Conservation (phyloP, 805 yeast species). For the Candida namnaoensis region DNA sequence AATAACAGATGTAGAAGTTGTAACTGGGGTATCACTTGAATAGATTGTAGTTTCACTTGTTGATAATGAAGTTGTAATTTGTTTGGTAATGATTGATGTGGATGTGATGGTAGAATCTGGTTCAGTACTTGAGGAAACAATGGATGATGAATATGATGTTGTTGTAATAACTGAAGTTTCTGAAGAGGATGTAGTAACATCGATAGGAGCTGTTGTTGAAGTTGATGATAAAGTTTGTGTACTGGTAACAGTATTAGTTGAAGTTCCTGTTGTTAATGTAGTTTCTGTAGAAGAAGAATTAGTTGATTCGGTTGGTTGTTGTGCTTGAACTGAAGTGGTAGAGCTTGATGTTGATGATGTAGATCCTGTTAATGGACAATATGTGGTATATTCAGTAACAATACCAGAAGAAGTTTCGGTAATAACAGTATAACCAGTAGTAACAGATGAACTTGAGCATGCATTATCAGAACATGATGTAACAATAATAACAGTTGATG, state of each 20-base stretch:
- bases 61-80: background rate
- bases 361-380: slow-evolving; percentile 23
- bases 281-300: slow-evolving; percentile 15
- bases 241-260: background rate
- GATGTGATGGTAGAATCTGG: background rate
- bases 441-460: slow-evolving; percentile 17
- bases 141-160: too few relatives aligned
- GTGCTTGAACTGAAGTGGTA: slow-evolving; percentile 17
- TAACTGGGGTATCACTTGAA: too few relatives aligned
- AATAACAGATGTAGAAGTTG: too few relatives aligned
- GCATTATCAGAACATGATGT: slow-evolving; percentile 12
- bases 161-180: background rate
- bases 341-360: slow-evolving; percentile 11
- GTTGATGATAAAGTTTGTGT: too few relatives aligned
- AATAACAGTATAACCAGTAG: slow-evolving; percentile 15
- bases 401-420: slow-evolving; percentile 18
- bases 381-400: slow-evolving; percentile 22
- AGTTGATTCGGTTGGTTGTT: slow-evolving; percentile 9
- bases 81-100: background rate
- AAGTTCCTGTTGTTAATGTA: background rate
- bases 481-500: slow-evolving; percentile 3
- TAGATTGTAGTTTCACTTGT: background rate
- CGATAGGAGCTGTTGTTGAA: too few relatives aligned
- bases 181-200: background rate
- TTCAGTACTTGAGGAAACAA: too few relatives aligned